Evolutionary conservation across 2,329 filamentous ascomycete genomes (phyloP), one percentile per base, ranked within the genome.

Genomic region (Akanthomyces lecanii): DNA sequence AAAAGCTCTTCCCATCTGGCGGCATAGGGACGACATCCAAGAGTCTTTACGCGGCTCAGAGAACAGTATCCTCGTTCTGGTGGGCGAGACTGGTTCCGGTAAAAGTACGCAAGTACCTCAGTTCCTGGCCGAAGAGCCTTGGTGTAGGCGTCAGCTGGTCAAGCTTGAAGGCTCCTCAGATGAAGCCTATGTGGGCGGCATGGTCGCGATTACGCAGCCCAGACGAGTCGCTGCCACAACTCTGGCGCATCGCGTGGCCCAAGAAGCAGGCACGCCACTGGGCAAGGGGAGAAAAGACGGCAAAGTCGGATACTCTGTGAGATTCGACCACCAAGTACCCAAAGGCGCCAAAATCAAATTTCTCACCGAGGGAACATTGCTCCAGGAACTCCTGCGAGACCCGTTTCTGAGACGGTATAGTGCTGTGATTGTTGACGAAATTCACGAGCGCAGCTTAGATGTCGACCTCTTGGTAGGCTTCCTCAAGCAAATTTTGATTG

Each of bases 61-160:
- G 40, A 87, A 85, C 65, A 85, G 96, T 70, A 85, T 97, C 1
- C 83, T 99, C 58, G 82, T 99, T 0, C 79, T 99, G 16, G 89
- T 95, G 2, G 94, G 94, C 78, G 94, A 98, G 75, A 99, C 95
- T 0, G 95, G 95, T 73, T 96, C 91, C 16, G 95, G 95, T 72
- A 99, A 99, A 77, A 96, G 91, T 78, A 99, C 95, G 0, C 95
- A 99, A 75, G 88, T 97, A 0, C 94, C 95, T 0, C 95, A 98
- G 71, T 97, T 97, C 66, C 79, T 99, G 8, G 85, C 89, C 52
- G 75, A 79, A 30, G 90, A 97, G 71, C 77, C 85, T 7, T 98
- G 93, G 92, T 97, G 92, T 73, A 81, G 79, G 61, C 83, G 81
- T 42, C 81, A 81, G 63, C 85, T 76, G 63, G 81, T 86, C 52